Conservation (phyloP, 192 early-diverging fungal species). For the Gamsiella multidivaricata region DNA sequence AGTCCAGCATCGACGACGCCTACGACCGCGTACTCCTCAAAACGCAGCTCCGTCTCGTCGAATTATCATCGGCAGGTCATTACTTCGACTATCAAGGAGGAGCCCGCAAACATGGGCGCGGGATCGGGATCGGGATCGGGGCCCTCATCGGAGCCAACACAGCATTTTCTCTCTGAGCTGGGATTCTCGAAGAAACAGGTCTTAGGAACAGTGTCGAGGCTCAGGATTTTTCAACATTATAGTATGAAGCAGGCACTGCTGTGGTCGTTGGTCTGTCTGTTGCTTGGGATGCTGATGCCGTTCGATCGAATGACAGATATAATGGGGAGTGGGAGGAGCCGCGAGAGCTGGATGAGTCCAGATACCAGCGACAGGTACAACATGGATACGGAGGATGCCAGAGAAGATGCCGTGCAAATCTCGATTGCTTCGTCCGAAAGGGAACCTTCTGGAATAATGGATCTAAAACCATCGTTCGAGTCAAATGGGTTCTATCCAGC, state of each 20-base stretch:
- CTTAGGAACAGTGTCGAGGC: background rate
- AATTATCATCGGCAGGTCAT: slow-evolving; percentile 13
- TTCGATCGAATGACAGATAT: background rate
- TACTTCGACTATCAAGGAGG: slow-evolving; percentile 17
- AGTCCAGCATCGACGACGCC: slow-evolving; percentile 1
- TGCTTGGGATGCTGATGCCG: slow-evolving; percentile 23
- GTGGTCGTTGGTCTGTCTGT: slow-evolving; percentile 20
- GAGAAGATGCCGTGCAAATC: background rate
- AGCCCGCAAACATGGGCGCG: background rate
- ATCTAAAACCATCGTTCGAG: background rate
- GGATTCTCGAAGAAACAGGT: background rate
- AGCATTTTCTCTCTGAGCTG: background rate
- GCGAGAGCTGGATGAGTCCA: background rate
- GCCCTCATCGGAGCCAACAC: background rate
- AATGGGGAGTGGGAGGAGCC: background rate
- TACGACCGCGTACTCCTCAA: slow-evolving; percentile 1
- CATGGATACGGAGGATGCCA: background rate
- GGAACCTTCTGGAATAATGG: too few species aligned
- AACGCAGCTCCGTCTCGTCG: slow-evolving; percentile 16
- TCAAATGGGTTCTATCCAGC: background rate
- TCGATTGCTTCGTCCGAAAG: too few species aligned
- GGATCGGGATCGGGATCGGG: background rate
- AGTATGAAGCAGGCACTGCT: slow-evolving; percentile 9
- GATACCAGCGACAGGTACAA: background rate
- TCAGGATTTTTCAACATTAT: slow-evolving; percentile 1